Evolutionary conservation across 139 green algal genomes (phyloP).

Genomic region (Chlorella sp.): DNA sequence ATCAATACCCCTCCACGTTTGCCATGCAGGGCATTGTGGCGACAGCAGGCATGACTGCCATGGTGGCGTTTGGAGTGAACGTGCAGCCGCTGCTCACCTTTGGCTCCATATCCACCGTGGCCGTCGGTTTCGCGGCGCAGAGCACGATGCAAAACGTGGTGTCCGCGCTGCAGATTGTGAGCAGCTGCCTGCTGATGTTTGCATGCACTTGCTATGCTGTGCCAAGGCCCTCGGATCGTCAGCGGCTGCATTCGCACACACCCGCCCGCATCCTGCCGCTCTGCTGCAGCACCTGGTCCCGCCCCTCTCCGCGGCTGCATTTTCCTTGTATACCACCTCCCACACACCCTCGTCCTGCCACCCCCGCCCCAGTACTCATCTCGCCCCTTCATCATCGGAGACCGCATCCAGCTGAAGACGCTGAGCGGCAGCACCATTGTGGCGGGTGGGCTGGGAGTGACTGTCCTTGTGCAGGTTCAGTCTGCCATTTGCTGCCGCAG

Average conservation of each 20-base stretch:
- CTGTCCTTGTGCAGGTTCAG: too few relatives aligned
- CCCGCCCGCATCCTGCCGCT: too few relatives aligned
- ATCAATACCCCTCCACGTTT: too few relatives aligned
- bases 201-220: background rate
- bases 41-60: background rate
- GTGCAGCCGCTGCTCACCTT: slow-evolving; percentile 31
- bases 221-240: too few relatives aligned
- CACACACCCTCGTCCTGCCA: background rate
- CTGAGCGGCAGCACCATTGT: slow-evolving; percentile 27
- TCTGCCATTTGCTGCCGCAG: too few relatives aligned
- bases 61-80: slow-evolving; percentile 40
- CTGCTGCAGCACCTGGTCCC: too few relatives aligned
- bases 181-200: too few relatives aligned
- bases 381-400: slow-evolving; percentile 56
- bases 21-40: slow-evolving; percentile 17
- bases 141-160: slow-evolving; percentile 49
- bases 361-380: slow-evolving; percentile 43
- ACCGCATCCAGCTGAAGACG: slow-evolving; percentile 61
- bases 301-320: too few relatives aligned
- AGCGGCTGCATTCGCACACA: too few relatives aligned
- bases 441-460: background rate
- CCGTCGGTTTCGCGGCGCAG: slow-evolving; percentile 50
- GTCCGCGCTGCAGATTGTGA: slow-evolving; percentile 40
- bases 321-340: background rate
- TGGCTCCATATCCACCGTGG: slow-evolving; percentile 20